These are phyloP conservation scores for Cryphonectria naterciae DNA, from an alignment of 2,329 filamentous ascomycete genomes.

Conservation along the genomic window DNA sequence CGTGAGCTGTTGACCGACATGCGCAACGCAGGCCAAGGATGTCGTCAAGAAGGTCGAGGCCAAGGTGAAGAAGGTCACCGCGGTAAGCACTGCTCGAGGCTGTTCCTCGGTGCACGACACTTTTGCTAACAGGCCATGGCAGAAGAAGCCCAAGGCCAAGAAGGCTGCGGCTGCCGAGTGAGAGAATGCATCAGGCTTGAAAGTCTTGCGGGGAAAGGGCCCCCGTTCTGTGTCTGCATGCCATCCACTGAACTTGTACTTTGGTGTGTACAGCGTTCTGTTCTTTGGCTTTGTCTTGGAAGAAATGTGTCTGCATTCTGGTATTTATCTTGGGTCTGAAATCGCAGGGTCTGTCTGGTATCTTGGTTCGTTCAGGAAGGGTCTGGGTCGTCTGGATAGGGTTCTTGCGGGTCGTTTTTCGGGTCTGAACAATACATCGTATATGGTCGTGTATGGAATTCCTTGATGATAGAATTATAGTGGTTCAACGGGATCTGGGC, in stretches of 20 bases:
- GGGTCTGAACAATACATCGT: constrained; percentile 15
- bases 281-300: constrained; percentile 5
- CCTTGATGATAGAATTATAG: constrained; percentile 18
- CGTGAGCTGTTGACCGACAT: background rate
- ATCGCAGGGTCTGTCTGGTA: constrained; percentile 13
- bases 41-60: constrained; percentile 32
- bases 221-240: constrained; percentile 20
- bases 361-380: constrained; percentile 15
- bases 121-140: constrained; percentile 11
- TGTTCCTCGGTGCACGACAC: background rate
- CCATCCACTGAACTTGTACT: background rate
- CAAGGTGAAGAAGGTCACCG: constrained; percentile 31
- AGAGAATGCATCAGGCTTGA: background rate
- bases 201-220: constrained; percentile 14
- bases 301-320: constrained; percentile 6
- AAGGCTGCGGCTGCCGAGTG: constrained; percentile 34
- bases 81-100: constrained; percentile 24
- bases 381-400: constrained; percentile 12
- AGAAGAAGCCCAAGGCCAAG: constrained; percentile 40
- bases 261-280: constrained; percentile 10
- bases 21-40: constrained; percentile 36
- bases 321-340: constrained; percentile 6
- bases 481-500: background rate
- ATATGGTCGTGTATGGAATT: constrained; percentile 22
- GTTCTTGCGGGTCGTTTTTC: constrained; percentile 16